Conservation (phyloP, 176 grass and related monocot species). For the Oryza coarctata region DNA sequence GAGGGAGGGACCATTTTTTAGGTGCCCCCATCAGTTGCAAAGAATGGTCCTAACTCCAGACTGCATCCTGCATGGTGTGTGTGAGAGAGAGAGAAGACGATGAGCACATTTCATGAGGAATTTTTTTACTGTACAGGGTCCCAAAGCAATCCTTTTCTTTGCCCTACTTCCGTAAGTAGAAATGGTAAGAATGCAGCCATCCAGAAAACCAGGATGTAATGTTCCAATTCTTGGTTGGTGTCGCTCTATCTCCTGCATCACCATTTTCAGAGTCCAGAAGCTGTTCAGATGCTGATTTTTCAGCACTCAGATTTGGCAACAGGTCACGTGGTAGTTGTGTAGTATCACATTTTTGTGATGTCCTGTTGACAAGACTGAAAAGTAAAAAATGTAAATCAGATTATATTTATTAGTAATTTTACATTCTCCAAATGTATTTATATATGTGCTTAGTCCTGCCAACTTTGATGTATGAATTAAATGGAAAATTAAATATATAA, state of each 20-base stretch:
- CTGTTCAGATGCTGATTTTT: not conserved
- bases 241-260: not conserved
- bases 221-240: slow-evolving; percentile 17
- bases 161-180: slow-evolving; percentile 6
- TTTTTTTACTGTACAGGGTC: slow-evolving; percentile 33
- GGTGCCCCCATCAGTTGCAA: slow-evolving; percentile 42
- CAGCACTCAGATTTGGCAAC: slow-evolving; percentile 22
- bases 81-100: slow-evolving; percentile 28
- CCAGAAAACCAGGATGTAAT: slow-evolving; percentile 15
- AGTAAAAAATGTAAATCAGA: not conserved
- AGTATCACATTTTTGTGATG: not conserved
- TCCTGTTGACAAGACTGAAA: not conserved
- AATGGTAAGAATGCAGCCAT: slow-evolving; percentile 11
- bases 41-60: slow-evolving; percentile 38
- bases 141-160: not conserved
- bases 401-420: not conserved
- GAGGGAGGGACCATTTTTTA: slow-evolving; percentile 33
- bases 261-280: not conserved
- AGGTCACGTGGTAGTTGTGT: not conserved
- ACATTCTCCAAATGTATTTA: not conserved
- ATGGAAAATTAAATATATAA: not conserved
- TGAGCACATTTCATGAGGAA: slow-evolving; percentile 36
- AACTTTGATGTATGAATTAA: not conserved
- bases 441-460: not conserved
- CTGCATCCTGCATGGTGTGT: slow-evolving; percentile 33